Evolutionary conservation across 495 filamentous ascomycete genomes (phyloP).

Genomic region (Neurospora sp.): DNA sequence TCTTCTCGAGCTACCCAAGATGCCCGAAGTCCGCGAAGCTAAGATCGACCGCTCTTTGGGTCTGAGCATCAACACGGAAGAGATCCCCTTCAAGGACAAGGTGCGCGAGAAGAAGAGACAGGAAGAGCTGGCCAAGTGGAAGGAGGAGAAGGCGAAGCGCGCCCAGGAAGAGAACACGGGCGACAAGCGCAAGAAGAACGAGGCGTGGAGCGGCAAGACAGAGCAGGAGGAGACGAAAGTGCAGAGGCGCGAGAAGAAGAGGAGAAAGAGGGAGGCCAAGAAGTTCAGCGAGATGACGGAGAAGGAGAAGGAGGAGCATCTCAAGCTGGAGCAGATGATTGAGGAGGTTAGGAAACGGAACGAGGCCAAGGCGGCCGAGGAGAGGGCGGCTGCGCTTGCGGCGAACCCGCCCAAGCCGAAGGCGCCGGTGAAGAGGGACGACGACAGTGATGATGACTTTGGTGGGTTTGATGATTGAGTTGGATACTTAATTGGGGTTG

Average conservation of each 20-base stretch:
- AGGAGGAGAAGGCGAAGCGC: conserved; percentile 16
- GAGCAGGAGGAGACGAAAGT: conserved; percentile 58
- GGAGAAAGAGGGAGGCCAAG: conserved; percentile 59
- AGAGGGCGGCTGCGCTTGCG: conserved; percentile 38
- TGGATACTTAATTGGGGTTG: too few relatives aligned
- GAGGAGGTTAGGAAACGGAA: conserved; percentile 53
- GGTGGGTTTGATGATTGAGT: conserved; percentile 30
- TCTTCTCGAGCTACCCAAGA: conserved; percentile 76
- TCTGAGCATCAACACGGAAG: conserved; percentile 66
- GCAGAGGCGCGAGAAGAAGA: conserved; percentile 63
- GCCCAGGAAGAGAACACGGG: conserved; percentile 13
- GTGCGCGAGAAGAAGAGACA: conserved; percentile 60
- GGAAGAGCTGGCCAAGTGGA: conserved; percentile 29
- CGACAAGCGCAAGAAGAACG: conserved; percentile 41
- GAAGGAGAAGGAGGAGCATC: conserved; percentile 58
- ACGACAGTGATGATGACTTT: conserved; percentile 31
- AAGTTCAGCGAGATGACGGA: conserved; percentile 57
- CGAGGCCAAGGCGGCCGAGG: conserved; percentile 31
- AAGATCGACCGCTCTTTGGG: conserved; percentile 64
- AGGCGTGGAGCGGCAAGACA: conserved; percentile 78
- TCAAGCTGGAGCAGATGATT: conserved; percentile 64
- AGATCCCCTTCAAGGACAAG: conserved; percentile 66
- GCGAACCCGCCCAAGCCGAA: conserved; percentile 45
- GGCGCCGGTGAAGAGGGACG: conserved; percentile 5
- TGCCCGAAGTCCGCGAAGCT: conserved; percentile 77